phyloP scores from a whole-genome alignment of 2,329 filamentous ascomycete genomes.

The Teratosphaeria destructans region DNA sequence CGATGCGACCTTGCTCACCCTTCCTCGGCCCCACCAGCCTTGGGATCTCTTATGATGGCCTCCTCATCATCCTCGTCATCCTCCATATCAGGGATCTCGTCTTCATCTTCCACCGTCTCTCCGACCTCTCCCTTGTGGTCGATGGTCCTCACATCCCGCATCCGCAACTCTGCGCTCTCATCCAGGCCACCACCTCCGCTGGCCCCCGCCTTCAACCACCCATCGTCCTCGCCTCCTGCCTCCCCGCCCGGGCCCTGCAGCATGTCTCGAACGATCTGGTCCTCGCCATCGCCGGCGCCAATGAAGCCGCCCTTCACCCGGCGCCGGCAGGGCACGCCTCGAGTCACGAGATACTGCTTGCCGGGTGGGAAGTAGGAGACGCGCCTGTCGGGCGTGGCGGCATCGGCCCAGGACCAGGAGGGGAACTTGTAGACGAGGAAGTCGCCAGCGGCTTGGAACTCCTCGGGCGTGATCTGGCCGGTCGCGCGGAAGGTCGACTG shows the following conservation, averaged over 20 bases:
- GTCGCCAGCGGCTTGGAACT: conserved; percentile 91
- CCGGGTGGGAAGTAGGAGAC: conserved; percentile 71
- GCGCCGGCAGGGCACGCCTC: conserved; percentile 86
- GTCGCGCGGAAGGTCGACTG: conserved; percentile 89
- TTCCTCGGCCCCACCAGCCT: conserved; percentile 38
- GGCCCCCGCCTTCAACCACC: conserved; percentile 87
- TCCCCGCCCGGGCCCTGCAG: conserved; percentile 42
- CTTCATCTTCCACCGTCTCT: conserved; percentile 60
- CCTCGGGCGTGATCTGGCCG: conserved; percentile 92
- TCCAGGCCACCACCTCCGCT: conserved; percentile 44
- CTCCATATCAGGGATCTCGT: conserved; percentile 96
- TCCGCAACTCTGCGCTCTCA: conserved; percentile 52
- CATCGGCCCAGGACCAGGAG: conserved; percentile 93
- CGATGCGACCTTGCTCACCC: conserved; percentile 35
- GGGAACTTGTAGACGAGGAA: conserved; percentile 99
- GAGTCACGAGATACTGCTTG: conserved; percentile 92
- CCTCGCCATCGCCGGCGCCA: conserved; percentile 75
- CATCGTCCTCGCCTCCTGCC: conserved; percentile 58
- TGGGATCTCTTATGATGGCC: conserved; percentile 78
- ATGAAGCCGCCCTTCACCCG: conserved; percentile 70
- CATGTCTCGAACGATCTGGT: conserved; percentile 74
- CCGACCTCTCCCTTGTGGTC: conserved; percentile 82
- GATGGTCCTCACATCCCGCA: conserved; percentile 72
- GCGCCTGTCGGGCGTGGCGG: conserved; percentile 68
- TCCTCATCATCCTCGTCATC: conserved; percentile 90